Percentiles rank a stretch among this genome's conserved stretches.
phyloP scores from a whole-genome alignment of 352 stramenopile species.

The Pythium dissotocum region DNA sequence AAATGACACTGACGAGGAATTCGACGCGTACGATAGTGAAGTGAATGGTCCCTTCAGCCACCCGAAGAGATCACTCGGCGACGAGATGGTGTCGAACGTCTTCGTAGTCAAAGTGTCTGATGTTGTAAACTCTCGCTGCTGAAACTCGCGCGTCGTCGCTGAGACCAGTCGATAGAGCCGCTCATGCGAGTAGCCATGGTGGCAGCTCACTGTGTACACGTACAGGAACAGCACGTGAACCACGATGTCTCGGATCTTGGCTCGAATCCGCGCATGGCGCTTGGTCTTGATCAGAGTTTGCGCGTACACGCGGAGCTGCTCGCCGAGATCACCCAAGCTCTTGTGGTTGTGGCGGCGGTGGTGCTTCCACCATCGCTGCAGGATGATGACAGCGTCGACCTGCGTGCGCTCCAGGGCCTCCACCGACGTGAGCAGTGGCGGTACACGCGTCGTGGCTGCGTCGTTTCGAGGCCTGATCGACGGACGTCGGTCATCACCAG shows the following conservation, averaged over 20 bases:
- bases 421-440: constrained; percentile 25
- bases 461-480: not conserved
- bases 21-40: constrained; percentile 23
- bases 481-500: not conserved
- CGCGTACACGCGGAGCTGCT: constrained; percentile 33
- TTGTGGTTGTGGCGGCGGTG: constrained; percentile 34
- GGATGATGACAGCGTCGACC: constrained; percentile 36
- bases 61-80: constrained; percentile 26
- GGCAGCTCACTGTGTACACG: constrained; percentile 38
- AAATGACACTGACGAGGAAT: not conserved
- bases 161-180: constrained; percentile 39
- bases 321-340: constrained; percentile 35
- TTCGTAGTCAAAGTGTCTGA: constrained; percentile 4
- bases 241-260: constrained; percentile 49
- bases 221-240: constrained; percentile 50
- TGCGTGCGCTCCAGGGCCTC: constrained; percentile 45
- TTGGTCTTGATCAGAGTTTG: constrained; percentile 32
- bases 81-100: constrained; percentile 28
- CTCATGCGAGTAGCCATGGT: constrained; percentile 33
- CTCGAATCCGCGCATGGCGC: constrained; percentile 36
- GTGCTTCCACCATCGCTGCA: constrained; percentile 52
- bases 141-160: constrained; percentile 34
- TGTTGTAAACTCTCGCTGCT: not conserved
- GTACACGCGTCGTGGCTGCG: not conserved
- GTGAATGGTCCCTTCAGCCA: constrained; percentile 40